These are phyloP conservation scores for Deinandra increscens DNA, from an alignment of 129 eudicot genomes.

Conservation along the genomic window DNA sequence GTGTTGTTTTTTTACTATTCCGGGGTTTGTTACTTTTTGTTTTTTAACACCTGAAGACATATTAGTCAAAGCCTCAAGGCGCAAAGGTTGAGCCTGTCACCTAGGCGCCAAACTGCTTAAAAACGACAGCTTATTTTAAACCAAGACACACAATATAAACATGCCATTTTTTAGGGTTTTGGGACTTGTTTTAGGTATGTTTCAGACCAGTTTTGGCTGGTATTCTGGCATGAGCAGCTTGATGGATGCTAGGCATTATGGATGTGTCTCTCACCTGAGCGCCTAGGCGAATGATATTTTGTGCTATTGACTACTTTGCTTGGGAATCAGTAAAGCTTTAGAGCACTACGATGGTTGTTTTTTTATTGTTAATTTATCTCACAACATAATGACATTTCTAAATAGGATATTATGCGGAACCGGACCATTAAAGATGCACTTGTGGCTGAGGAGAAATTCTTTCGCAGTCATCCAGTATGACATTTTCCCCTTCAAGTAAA, in stretches of 20 bases:
- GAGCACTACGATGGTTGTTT: not conserved
- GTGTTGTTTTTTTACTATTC: not conserved
- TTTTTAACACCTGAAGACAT: not conserved
- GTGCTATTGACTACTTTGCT: not conserved
- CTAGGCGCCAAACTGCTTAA: too few species aligned
- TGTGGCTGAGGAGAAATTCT: conserved; percentile 95
- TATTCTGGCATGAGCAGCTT: too few species aligned
- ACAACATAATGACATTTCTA: not conserved
- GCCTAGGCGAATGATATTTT: too few species aligned
- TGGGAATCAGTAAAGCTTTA: not conserved
- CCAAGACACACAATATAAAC: too few species aligned
- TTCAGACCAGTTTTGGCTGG: too few species aligned
- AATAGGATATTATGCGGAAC: conserved; percentile 73
- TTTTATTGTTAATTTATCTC: conserved; percentile 18
- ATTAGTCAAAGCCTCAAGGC: too few species aligned
- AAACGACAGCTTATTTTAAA: too few species aligned
- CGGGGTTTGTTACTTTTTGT: not conserved
- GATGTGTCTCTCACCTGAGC: too few species aligned
- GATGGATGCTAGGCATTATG: too few species aligned
- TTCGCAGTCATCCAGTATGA: conserved; percentile 88
- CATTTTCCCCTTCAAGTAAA: not conserved
- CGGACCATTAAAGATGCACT: conserved; percentile 93
- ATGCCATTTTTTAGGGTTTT: too few species aligned
- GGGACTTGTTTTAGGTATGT: too few species aligned
- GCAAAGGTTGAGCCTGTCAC: too few species aligned